Evolutionary conservation across 768 basidiomycete species (phyloP), one percentile per base, ranked within the genome.

Genomic region (Boletus sp.): DNA sequence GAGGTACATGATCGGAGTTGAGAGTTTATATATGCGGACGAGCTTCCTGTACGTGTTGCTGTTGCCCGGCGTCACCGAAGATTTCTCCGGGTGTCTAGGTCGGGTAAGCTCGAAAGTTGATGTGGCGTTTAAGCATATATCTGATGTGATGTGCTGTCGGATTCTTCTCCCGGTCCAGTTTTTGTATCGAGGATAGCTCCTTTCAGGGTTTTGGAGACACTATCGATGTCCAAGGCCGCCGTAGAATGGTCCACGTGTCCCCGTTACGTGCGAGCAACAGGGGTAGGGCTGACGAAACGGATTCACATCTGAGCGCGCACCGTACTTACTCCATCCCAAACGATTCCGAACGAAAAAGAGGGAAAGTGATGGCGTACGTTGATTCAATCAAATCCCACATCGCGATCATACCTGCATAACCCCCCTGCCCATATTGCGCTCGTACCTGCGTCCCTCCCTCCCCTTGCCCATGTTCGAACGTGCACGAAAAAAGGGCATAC

Each of bases 301-400:
- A 53, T 53, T 55, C 49, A 17, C 45, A 15, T 46, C 29, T 29
- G 32, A 32, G 33, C 15, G 47, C 35, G 7, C 42, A 34, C 32
- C 42, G 8, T 49, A 17, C 48, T 30, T 29, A 14, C 21, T 4
- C 38, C 25, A 45, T 51, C 41, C 35, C 45, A 50, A 56, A 46
- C 61, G 64, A 57, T 43, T 44, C 55, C 63, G 51, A 60, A 43
- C 29, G 46, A 48, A 42, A 51, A 50, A 39, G 38, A 50, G 51
- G 37, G 38, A 43, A 27, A 30, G 9, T 42, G 54, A 64, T 46
- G 42, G 40, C 33, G 29, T 47, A 54, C 48, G 44, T 29, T 55
- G 64, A 57, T 64, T 50, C 34, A 57, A 49, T 52, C 47, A 46
- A 30, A 45, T 42, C 40, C 19, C 48, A 25, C 19, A 40, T 47